Evolutionary conservation across 495 filamentous ascomycete genomes (phyloP), one percentile per base, ranked within the genome.

Genomic region (Neurospora intermedia): DNA sequence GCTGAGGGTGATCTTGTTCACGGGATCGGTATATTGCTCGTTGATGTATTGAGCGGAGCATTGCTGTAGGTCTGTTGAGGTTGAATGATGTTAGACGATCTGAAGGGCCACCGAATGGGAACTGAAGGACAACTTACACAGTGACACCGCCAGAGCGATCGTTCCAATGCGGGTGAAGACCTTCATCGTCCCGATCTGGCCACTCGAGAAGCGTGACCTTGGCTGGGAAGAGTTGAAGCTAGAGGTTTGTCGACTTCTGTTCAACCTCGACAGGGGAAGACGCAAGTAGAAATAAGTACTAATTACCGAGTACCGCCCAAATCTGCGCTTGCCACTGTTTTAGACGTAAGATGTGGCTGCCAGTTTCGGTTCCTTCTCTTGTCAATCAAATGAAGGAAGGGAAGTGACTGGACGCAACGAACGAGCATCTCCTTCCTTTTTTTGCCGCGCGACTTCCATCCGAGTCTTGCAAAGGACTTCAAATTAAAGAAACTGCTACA

Each of bases 1-100:
- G 70, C 77, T 81, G 75, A 87, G 83, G 69, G 74, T 77, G 69
- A 87, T 87, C 39, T 81, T 81, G 43, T 80, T 83, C 10, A 75
- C 75, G 6, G 80, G 74, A 59, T 87, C 84, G 18, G 78, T 84
- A 74, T 85, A 85, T 5, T 72, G 42, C 18, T 69, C 73, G 16
- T 69, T 73, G 42, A 71, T 70, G 66, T 76, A 76, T 70, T 82
- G 79, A 1, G 77, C 80, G 4, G 59, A 70, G 70, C 75, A 69
- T 74, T 74, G 71, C 66, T 78, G 79, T 43, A 77, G 62, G 69
- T 69, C 79, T 80, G 20, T 18, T 1, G 18, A 3, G 54, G 54
- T 66, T 59, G 20, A 27, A 20, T 15, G 42, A 10, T 43, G 73
- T 81, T 46, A 80, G 76, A 27, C 15, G n/a, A 8, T 31, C 13